These are phyloP conservation scores for Suillus bovinus DNA, from an alignment of 768 basidiomycete species.

Conservation along the genomic window DNA sequence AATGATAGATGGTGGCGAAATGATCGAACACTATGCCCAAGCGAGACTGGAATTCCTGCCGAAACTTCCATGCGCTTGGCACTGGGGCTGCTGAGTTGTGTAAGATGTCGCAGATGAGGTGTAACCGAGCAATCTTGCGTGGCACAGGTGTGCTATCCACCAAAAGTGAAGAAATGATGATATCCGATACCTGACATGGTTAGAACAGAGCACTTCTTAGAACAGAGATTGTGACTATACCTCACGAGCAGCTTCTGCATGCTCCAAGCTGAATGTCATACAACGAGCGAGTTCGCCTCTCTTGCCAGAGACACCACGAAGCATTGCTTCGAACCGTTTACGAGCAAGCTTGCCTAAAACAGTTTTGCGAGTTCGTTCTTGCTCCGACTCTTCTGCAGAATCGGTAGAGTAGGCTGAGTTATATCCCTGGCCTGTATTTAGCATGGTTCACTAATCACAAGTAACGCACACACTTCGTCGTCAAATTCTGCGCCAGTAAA, in stretches of 20 bases:
- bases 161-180: conserved; percentile 85
- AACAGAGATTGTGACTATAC: conserved; percentile 39
- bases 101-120: conserved; percentile 96
- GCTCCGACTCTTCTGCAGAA: conserved; percentile 91
- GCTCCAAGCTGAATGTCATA: conserved; percentile 97
- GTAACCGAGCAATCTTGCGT: conserved; percentile 91
- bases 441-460: not conserved
- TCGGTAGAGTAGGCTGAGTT: conserved; percentile 90
- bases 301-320: conserved; percentile 82
- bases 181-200: conserved; percentile 71
- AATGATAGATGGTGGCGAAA: conserved; percentile 89
- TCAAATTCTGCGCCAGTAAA: conserved; percentile 70
- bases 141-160: conserved; percentile 97
- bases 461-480: conserved; percentile 57
- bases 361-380: conserved; percentile 77
- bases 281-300: conserved; percentile 90
- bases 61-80: conserved; percentile 97
- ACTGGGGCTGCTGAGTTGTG: conserved; percentile 95
- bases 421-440: conserved; percentile 57
- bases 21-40: conserved; percentile 97
- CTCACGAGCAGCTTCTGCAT: conserved; percentile 94
- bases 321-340: conserved; percentile 86
- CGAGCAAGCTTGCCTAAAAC: conserved; percentile 77
- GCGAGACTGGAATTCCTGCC: conserved; percentile 88
- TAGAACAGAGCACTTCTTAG: conserved; percentile 6